Conservation (phyloP, 1,284 basidiomycete species). For the Xerocomus alliaceus region DNA sequence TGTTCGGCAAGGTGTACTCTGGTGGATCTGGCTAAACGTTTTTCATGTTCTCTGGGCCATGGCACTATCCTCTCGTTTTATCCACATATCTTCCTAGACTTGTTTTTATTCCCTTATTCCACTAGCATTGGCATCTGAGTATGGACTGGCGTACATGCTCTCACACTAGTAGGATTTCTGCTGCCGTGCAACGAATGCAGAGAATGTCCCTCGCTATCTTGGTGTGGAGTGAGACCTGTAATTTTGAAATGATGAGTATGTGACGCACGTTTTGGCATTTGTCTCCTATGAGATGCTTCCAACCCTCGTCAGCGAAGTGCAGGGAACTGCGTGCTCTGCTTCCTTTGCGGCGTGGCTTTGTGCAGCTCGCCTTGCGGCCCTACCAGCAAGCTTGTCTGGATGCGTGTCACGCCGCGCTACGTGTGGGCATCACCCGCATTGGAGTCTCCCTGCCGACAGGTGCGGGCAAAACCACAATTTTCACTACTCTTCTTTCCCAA, state of each 20-base stretch:
- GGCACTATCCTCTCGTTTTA: conserved; percentile 44
- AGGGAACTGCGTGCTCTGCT: background rate
- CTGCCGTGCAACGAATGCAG: conserved; percentile 26
- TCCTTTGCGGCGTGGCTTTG: conserved; percentile 13
- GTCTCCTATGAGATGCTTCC: background rate
- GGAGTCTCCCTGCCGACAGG: conserved; percentile 95
- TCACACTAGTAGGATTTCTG: conserved; percentile 27
- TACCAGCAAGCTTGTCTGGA: conserved; percentile 90
- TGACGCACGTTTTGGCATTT: no score
- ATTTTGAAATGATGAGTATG: no score
- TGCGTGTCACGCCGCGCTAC: conserved; percentile 78
- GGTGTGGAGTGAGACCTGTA: conserved; percentile 15
- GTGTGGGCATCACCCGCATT: conserved; percentile 70
- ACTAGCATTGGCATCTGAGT: conserved; percentile 29
- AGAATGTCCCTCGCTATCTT: conserved; percentile 2
- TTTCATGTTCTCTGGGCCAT: conserved; percentile 30
- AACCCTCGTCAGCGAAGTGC: background rate
- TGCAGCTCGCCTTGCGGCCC: conserved; percentile 64
- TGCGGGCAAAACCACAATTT: conserved; percentile 93
- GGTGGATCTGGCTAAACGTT: conserved; percentile 56
- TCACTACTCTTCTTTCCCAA: conserved; percentile 78
- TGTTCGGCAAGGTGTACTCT: conserved; percentile 97
- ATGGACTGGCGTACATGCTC: conserved; percentile 33
- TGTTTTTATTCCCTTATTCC: conserved; percentile 42
- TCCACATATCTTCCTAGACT: conserved; percentile 42